Percentiles rank a stretch among this genome's conserved stretches.
phyloP scores from a whole-genome alignment of 2,329 filamentous ascomycete genomes.

The Furcasterigmium furcatum region DNA sequence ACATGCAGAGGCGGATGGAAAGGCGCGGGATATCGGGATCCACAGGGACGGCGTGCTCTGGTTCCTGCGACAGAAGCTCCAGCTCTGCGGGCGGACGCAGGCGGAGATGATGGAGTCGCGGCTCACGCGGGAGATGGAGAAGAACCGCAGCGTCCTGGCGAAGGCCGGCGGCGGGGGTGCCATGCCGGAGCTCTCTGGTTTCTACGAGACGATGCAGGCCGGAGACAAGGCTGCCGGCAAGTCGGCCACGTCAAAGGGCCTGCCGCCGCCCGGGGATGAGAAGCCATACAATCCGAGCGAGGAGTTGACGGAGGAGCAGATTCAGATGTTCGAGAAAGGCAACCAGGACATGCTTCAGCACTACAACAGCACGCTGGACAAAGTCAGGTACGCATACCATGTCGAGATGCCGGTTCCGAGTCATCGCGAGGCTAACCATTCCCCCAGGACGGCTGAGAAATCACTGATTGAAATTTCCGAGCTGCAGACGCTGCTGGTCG shows the following conservation, averaged over 20 bases:
- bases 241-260: conserved; percentile 2
- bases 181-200: conserved; percentile 13
- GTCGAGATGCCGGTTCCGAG: too few species aligned
- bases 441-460: conserved; percentile 74
- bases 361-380: conserved; percentile 89
- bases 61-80: conserved; percentile 73
- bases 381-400: conserved; percentile 73
- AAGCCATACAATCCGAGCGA: conserved; percentile 29
- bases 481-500: conserved; percentile 83
- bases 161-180: conserved; percentile 49
- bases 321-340: conserved; percentile 90
- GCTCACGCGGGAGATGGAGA: conserved; percentile 80
- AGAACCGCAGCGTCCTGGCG: conserved; percentile 80
- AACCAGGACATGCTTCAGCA: conserved; percentile 91
- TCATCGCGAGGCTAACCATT: background rate
- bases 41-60: conserved; percentile 82
- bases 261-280: conserved; percentile 16
- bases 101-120: conserved; percentile 91
- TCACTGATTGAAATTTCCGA: conserved; percentile 91
- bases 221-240: conserved; percentile 14
- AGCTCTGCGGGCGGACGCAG: conserved; percentile 75
- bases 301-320: conserved; percentile 75
- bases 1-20: conserved; percentile 70
- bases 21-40: conserved; percentile 60
- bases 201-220: conserved; percentile 13